Evolutionary conservation across 2,329 filamentous ascomycete species (phyloP), one percentile per base, ranked within the genome.

Genomic region (Chrysoporthe deuterocubensis): DNA sequence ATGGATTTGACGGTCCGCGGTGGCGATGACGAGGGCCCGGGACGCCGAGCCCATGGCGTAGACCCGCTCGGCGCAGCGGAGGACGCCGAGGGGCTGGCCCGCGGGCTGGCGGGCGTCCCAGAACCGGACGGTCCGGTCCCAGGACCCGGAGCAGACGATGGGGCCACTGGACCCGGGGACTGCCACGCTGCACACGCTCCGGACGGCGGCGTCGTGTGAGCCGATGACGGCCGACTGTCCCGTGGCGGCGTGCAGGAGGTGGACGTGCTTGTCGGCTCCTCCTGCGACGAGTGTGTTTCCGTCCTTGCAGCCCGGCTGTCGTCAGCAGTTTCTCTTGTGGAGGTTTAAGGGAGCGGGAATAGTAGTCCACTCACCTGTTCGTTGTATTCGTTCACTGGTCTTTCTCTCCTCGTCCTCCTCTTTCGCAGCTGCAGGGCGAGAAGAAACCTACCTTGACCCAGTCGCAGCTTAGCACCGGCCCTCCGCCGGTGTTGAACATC

Each of bases 61-160:
- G 64, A 87, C 79, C 65, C 85, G 83, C 69, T 87, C 84, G 71
- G 81, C 78, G 72, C 83, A 85, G 37, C 79, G 75, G 32, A 87
- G 70, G 18, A 78, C 76, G 32, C 78, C 82, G 65, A 84, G 81
- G 9, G 83, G 78, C 6, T 70, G 66, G 16, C 50, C 50, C 11
- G 21, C 26, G 13, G 75, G 79, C 73, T 82, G 80, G 63, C 85
- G 82, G 54, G 86, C 67, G 74, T 88, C 85, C 85, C 85, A 88
- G 76, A 84, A 85, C 73, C 83, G 84, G 72, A 87, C 79, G 2
- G 83, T 87, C 74, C 81, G 82, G 77, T 88, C 85, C 85, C 85
- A 88, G 3, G 84, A 87, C 14, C 76, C 78, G 34, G 54, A 57
- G 54, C 54, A 57, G 54, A 40, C 18, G 34, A 57, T 40, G 8